These are phyloP conservation scores for Spathaspora girioi DNA, from an alignment of 805 yeast species.

Conservation along the genomic window DNA sequence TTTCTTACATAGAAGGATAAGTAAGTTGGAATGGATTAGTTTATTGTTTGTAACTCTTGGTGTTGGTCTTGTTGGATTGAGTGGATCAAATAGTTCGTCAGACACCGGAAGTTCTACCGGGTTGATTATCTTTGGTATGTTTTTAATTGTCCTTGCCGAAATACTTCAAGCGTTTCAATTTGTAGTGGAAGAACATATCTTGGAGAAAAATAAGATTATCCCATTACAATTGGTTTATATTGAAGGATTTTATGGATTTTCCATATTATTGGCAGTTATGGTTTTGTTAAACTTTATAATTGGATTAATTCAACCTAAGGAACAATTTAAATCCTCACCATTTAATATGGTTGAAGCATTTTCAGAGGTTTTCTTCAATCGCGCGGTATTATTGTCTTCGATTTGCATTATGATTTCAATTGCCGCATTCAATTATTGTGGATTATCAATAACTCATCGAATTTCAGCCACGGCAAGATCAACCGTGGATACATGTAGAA, in stretches of 20 bases:
- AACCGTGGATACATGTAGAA: conserved; percentile 75
- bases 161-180: conserved; percentile 73
- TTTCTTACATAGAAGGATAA: conserved; percentile 53
- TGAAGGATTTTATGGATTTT: conserved; percentile 68
- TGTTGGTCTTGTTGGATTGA: conserved; percentile 67
- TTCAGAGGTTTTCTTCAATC: conserved; percentile 42
- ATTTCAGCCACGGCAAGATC: conserved; percentile 76
- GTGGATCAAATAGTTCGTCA: conserved; percentile 46
- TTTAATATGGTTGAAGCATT: conserved; percentile 55
- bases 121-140: conserved; percentile 51
- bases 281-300: conserved; percentile 37
- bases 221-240: conserved; percentile 68
- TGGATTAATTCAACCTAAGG: conserved; percentile 28
- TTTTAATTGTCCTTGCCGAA: conserved; percentile 57
- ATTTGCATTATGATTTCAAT: conserved; percentile 68
- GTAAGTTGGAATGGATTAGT: conserved; percentile 65
- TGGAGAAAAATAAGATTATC: conserved; percentile 47
- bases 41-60: conserved; percentile 64
- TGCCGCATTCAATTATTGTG: conserved; percentile 68
- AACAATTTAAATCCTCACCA: conserved; percentile 41
- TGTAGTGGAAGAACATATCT: conserved; percentile 70
- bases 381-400: conserved; percentile 48
- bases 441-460: conserved; percentile 61
- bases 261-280: conserved; percentile 44
- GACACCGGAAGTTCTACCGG: conserved; percentile 7